These are phyloP conservation scores for Diaporthe nobilis DNA, from an alignment of 2,329 filamentous ascomycete species.

Conservation along the genomic window DNA sequence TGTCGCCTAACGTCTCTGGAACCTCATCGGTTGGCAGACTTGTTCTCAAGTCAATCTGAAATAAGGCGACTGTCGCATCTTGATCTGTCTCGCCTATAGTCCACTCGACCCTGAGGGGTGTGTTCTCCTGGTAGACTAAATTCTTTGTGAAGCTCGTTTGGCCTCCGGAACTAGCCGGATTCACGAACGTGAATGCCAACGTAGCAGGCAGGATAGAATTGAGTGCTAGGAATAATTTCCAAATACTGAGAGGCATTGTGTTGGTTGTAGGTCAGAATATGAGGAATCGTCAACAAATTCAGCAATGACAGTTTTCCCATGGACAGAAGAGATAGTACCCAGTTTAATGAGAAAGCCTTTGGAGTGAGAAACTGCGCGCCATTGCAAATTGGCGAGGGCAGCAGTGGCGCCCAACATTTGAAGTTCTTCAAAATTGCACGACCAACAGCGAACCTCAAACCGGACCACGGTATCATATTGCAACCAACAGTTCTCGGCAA, in stretches of 20 bases:
- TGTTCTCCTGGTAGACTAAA: neutral
- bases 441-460: neutral
- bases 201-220: neutral
- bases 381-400: neutral
- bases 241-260: neutral
- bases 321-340: neutral
- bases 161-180: neutral
- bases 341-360: neutral
- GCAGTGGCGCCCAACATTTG: neutral
- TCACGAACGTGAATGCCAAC: neutral
- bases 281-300: neutral
- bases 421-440: neutral
- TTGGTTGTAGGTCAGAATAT: neutral
- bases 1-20: neutral
- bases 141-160: neutral
- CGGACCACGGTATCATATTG: neutral
- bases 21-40: neutral
- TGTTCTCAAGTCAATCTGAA: neutral
- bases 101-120: neutral
- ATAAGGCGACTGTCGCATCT: slow-evolving; percentile 1
- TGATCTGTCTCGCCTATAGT: neutral
- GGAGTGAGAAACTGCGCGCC: neutral
- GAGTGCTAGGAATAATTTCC: neutral
- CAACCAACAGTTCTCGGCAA: neutral
- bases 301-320: neutral